A percentile compares a stretch with the other conserved stretches of the same genome.
Evolutionary conservation across 345 rosid genomes (phyloP).

Genomic region (Bruguiera parviflora): DNA sequence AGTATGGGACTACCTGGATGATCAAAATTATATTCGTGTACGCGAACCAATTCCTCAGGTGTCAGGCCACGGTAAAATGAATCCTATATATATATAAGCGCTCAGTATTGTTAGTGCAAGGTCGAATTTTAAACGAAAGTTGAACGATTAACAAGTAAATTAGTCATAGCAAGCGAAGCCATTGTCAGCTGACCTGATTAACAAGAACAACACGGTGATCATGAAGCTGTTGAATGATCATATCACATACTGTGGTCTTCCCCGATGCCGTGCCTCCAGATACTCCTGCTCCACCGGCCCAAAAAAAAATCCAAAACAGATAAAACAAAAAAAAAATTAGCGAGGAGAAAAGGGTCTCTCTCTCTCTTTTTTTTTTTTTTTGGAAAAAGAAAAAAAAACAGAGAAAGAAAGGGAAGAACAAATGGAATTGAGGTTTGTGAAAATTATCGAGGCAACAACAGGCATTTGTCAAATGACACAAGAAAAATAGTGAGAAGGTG

Average conservation of each 20-base stretch:
- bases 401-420: too few species aligned
- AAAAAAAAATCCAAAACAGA: not conserved
- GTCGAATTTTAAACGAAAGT: too few species aligned
- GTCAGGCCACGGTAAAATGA: constrained; percentile 94
- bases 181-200: constrained; percentile 58
- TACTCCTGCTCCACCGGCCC: constrained; percentile 50
- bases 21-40: constrained; percentile 95
- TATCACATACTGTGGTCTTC: constrained; percentile 97
- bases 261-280: constrained; percentile 99
- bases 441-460: too few species aligned
- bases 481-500: not conserved
- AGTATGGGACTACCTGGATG: constrained; percentile 67
- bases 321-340: not conserved
- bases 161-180: not conserved
- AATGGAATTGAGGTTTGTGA: too few species aligned
- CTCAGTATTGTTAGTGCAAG: too few species aligned
- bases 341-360: too few species aligned
- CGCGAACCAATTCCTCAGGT: constrained; percentile 66
- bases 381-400: too few species aligned
- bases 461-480: not conserved
- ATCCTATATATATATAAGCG: constrained; percentile 44
- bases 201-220: constrained; percentile 97
- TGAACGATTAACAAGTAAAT: not conserved
- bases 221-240: constrained; percentile 97
- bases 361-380: too few species aligned